Percentiles rank a stretch among this genome's conserved stretches.
phyloP scores from a whole-genome alignment of 139 green algal species.

The Chlamydomonas schloesseri region DNA sequence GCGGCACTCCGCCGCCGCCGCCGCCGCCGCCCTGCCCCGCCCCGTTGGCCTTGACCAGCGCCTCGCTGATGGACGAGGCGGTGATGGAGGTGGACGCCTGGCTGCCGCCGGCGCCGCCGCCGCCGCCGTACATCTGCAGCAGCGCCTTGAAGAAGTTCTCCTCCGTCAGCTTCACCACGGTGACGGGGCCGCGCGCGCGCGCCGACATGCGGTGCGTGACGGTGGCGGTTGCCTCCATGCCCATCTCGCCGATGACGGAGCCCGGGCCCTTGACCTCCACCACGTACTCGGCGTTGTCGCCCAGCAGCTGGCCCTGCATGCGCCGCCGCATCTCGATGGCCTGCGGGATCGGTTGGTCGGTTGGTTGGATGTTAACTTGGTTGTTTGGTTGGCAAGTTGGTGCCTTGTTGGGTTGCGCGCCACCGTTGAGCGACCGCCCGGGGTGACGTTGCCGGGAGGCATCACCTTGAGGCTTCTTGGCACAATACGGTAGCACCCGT shows the following conservation, averaged over 20 bases:
- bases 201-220: conserved; percentile 31
- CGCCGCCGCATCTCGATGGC: conserved; percentile 52
- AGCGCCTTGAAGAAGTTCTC: conserved; percentile 61
- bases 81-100: conserved; percentile 8
- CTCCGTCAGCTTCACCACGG: conserved; percentile 54
- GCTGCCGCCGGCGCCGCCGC: conserved; percentile 17
- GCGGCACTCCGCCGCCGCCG: background rate
- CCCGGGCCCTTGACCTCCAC: conserved; percentile 58
- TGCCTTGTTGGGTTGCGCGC: no score
- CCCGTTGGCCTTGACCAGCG: background rate
- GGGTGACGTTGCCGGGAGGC: no score
- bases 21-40: background rate
- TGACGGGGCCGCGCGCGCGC: conserved; percentile 35
- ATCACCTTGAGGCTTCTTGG: no score
- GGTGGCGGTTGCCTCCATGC: conserved; percentile 2
- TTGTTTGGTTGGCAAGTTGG: no score
- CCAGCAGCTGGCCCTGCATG: conserved; percentile 44
- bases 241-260: conserved; percentile 56
- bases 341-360: background rate
- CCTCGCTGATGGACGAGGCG: conserved; percentile 11
- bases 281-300: conserved; percentile 44
- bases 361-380: no score
- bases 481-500: no score
- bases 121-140: conserved; percentile 44
- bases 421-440: no score